Evolutionary conservation across 345 rosid genomes (phyloP).

Genomic region (Hirschfeldia incana): DNA sequence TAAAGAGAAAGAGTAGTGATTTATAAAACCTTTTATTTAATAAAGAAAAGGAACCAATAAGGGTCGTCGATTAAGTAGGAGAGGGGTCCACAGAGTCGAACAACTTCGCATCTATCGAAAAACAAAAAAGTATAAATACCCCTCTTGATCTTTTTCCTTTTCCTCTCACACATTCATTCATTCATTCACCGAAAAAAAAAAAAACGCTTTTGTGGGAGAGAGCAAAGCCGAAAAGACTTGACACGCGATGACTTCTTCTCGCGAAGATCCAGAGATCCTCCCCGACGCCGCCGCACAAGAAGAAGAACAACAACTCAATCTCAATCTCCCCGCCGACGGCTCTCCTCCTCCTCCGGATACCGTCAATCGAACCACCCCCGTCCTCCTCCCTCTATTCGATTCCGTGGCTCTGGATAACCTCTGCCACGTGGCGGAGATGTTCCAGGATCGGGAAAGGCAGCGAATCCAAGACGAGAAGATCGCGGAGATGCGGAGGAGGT

Average conservation of each 20-base stretch:
- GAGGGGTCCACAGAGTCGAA: constrained; percentile 3
- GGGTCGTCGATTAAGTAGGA: not conserved
- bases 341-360: not conserved
- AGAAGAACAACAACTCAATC: not conserved
- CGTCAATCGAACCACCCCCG: not conserved
- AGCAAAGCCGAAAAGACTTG: not conserved
- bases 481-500: not conserved
- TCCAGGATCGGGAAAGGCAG: not conserved
- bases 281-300: not conserved
- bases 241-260: constrained; percentile 8
- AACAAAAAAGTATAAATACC: constrained; percentile 27
- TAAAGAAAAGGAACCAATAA: not conserved
- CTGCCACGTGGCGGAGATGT: not conserved
- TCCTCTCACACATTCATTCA: not conserved
- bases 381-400: not conserved
- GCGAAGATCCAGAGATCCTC: not conserved
- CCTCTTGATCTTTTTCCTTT: not conserved
- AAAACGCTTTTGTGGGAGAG: not conserved
- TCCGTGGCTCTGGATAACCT: not conserved
- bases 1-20: too few relatives aligned
- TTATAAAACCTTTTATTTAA: not conserved
- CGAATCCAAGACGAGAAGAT: not conserved
- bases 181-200: too few relatives aligned
- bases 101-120: not conserved
- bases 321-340: not conserved